Evolutionary conservation across 2,329 filamentous ascomycete species (phyloP), one percentile per base, ranked within the genome.

Genomic region (Alternaria consortialis): DNA sequence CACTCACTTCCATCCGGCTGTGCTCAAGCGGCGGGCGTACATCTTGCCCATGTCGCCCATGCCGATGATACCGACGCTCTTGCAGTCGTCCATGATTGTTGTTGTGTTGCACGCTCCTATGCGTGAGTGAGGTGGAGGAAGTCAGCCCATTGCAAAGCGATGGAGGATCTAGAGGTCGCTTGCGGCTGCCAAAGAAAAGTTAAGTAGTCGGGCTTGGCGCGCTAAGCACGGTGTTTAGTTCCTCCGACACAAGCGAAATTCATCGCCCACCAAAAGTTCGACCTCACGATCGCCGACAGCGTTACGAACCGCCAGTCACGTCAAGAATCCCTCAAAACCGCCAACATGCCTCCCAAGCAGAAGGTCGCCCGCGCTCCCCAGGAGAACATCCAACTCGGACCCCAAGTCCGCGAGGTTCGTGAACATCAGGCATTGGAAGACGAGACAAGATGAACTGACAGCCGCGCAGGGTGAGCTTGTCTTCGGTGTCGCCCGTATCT

Each of bases 11-110:
- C 95, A 99, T 75, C 95, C 95, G 77, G 94, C 95, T 77, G 88
- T 88, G 80, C 92, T 93, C 74, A 99, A 87, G 76, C 89, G 88
- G 75, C 91, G 88, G 75, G 95, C 92, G 80, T 99, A 99, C 93
- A 99, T 96, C 86, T 91, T 97, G 75, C 95, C 95, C 95, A 99
- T 99, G 76, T 97, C 94, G 67, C 95, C 95, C 94, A 99, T 97
- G 63, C 95, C 95, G 78, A 99, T 99, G 76, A 99, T 91, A 69
- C 95, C 95, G 69, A 99, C 87, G 65, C 90, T 88, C 77, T 92
- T 92, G 74, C 63, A 64, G 27, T 86, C 84, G 70, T 90, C 87
- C 89, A 87, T 83, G 36, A 23, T 73, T 67, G 59, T 58, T 83
- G 71, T 74, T 54, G 46, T 55, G 29, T 64, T 62, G 59, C 68